Evolutionary conservation across 495 filamentous ascomycete genomes (phyloP).

Genomic region (Talaromyces stipitatus): DNA sequence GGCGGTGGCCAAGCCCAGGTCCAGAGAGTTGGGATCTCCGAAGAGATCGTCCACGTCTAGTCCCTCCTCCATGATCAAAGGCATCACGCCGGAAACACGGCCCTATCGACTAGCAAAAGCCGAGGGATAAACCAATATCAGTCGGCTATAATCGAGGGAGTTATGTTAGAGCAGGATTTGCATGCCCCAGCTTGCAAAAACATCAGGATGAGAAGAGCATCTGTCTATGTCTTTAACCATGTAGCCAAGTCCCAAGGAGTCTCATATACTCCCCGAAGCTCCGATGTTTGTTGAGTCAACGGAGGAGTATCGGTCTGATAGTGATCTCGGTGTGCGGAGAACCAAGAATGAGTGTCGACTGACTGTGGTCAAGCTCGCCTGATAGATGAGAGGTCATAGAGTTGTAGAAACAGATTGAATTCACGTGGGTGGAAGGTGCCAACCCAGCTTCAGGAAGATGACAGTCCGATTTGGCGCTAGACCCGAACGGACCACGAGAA

Average conservation of each 20-base stretch:
- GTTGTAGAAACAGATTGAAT: background rate
- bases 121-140: background rate
- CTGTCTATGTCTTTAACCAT: too few relatives aligned
- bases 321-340: background rate
- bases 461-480: background rate
- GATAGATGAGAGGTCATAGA: background rate
- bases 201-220: background rate
- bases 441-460: background rate
- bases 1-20: slow-evolving; percentile 44
- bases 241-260: too few relatives aligned
- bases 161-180: background rate
- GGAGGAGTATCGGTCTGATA: background rate
- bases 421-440: background rate
- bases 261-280: background rate
- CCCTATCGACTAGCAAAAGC: background rate
- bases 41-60: slow-evolving; percentile 71
- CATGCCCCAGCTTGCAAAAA: background rate
- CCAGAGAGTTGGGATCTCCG: slow-evolving; percentile 52
- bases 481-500: background rate
- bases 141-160: background rate
- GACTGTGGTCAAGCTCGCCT: background rate
- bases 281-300: background rate
- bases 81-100: slow-evolving; percentile 28
- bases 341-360: background rate
- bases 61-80: slow-evolving; percentile 59